Evolutionary conservation across 2,329 filamentous ascomycete genomes (phyloP).

Genomic region (Sporothrix globosa): DNA sequence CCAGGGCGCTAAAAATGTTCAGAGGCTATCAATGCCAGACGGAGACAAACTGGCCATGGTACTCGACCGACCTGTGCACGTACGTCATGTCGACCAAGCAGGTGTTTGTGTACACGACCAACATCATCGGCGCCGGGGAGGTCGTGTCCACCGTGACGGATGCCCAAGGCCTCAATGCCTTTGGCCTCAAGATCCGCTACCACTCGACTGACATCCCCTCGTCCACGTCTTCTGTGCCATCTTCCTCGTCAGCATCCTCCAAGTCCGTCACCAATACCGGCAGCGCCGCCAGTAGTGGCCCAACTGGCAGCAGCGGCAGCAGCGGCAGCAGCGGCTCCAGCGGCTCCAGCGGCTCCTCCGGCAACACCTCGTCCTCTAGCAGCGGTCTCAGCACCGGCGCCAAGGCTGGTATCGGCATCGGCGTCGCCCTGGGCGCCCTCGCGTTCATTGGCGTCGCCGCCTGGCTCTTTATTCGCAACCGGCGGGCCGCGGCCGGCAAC

Average conservation of each 20-base stretch:
- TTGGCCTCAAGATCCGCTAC: conserved; percentile 31
- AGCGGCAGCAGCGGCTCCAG: no score
- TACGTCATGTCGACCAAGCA: conserved; percentile 7
- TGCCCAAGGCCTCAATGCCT: conserved; percentile 31
- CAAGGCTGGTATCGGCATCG: conserved; percentile 45
- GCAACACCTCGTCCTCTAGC: not conserved
- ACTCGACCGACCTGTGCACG: conserved; percentile 28
- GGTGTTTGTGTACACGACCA: conserved; percentile 23
- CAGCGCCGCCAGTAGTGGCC: not conserved
- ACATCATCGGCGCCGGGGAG: conserved; percentile 14
- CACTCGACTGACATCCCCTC: conserved; percentile 25
- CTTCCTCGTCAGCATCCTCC: not conserved
- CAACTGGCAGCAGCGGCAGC: not conserved
- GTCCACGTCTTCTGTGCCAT: not conserved
- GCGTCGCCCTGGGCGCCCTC: conserved; percentile 43
- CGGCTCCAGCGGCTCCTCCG: not conserved
- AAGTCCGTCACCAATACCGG: not conserved
- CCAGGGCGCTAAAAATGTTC: not conserved
- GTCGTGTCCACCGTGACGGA: not conserved
- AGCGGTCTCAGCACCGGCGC: conserved; percentile 42
- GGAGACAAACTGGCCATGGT: conserved; percentile 16
- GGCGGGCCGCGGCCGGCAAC: not conserved
- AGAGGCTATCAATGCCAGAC: conserved; percentile 29
- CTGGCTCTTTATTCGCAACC: conserved; percentile 21
- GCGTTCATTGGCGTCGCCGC: conserved; percentile 41